These are phyloP conservation scores for Hyaloperonospora arabidopsidis DNA, from an alignment of 352 stramenopile genomes.

Conservation along the genomic window DNA sequence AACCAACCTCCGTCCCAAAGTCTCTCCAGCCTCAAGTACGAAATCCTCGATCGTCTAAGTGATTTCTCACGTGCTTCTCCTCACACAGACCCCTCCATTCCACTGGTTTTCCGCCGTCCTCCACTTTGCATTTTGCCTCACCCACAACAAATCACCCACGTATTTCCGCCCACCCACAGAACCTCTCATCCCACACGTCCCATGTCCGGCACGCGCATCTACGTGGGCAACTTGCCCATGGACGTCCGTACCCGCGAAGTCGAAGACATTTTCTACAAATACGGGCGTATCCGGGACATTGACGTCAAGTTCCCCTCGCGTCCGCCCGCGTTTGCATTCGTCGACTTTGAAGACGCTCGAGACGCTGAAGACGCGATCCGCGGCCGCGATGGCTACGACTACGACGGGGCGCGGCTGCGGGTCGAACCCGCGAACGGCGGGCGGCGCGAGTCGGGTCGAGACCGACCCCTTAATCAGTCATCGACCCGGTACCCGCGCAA, in stretches of 20 bases:
- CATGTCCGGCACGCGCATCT: conserved; percentile 43
- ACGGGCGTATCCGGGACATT: conserved; percentile 52
- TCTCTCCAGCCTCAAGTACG: too few relatives aligned
- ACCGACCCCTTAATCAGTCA: conserved; percentile 6
- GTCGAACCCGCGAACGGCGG: conserved; percentile 47
- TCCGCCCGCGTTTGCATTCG: conserved; percentile 51
- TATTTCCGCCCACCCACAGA: too few relatives aligned
- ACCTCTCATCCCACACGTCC: too few relatives aligned
- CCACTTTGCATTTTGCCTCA: too few relatives aligned
- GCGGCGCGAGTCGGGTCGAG: conserved; percentile 14
- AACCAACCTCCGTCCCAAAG: too few relatives aligned
- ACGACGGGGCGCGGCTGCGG: conserved; percentile 48
- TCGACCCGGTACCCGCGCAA: conserved; percentile 33
- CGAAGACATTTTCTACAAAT: conserved; percentile 71
- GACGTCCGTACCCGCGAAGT: conserved; percentile 68
- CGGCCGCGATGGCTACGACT: conserved; percentile 44
- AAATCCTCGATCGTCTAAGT: too few relatives aligned
- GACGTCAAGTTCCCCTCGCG: conserved; percentile 69
- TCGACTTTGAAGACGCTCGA: conserved; percentile 64
- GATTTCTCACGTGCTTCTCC: too few relatives aligned
- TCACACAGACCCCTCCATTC: too few relatives aligned
- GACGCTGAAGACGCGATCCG: conserved; percentile 64
- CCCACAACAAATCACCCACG: too few relatives aligned
- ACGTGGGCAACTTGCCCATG: conserved; percentile 69
- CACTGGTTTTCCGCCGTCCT: too few relatives aligned